Conservation (phyloP, 2,329 filamentous ascomycete species). For the Calonectria ilicicola region DNA sequence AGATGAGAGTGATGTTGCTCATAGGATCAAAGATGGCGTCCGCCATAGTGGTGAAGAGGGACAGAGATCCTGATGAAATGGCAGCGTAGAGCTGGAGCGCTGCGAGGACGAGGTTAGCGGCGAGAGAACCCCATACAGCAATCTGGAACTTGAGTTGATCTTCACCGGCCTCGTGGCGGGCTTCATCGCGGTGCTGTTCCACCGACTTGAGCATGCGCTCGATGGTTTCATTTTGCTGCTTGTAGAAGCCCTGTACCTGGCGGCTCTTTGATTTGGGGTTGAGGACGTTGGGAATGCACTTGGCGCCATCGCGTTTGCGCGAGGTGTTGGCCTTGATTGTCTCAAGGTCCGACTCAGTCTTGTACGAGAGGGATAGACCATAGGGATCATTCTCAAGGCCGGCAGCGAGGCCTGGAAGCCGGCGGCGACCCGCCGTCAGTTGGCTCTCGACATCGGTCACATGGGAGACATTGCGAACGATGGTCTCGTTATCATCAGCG, state of each 20-base stretch:
- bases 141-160: constrained; percentile 83
- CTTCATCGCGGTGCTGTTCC: constrained; percentile 87
- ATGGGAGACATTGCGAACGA: constrained; percentile 56
- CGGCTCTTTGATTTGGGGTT: constrained; percentile 53
- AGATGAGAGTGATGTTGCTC: constrained; percentile 87
- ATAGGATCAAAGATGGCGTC: constrained; percentile 94
- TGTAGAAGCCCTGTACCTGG: constrained; percentile 85
- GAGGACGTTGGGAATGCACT: constrained; percentile 32
- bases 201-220: constrained; percentile 92
- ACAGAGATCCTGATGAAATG: constrained; percentile 87
- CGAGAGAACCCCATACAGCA: constrained; percentile 76
- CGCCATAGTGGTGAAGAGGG: constrained; percentile 97
- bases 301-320: constrained; percentile 72
- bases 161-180: constrained; percentile 82
- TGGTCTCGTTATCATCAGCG: constrained; percentile 50
- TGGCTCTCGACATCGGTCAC: constrained; percentile 64
- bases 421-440: constrained; percentile 50
- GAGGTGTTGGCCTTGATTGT: constrained; percentile 85
- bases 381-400: constrained; percentile 81
- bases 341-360: constrained; percentile 80
- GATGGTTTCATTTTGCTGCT: constrained; percentile 92
- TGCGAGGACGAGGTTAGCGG: constrained; percentile 83
- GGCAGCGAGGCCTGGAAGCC: constrained; percentile 66
- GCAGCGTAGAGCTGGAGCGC: constrained; percentile 90
- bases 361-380: constrained; percentile 80